Evolutionary conservation across 495 filamentous ascomycete species (phyloP), one percentile per base, ranked within the genome.

Genomic region (Neurospora sp.): DNA sequence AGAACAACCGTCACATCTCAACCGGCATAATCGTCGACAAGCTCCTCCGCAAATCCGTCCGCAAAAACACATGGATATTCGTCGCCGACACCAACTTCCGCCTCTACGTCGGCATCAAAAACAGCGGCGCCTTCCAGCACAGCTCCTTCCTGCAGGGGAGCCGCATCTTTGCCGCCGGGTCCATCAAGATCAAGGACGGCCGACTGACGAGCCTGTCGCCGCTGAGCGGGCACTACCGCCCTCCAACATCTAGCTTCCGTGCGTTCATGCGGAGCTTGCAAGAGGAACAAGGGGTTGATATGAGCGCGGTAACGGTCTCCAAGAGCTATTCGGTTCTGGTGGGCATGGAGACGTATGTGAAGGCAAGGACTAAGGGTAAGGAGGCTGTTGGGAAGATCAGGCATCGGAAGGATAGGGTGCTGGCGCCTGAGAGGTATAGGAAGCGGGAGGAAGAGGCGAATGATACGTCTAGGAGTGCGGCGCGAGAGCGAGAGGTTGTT

Each of bases 61-160:
- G 88, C 77, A 93, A 91, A 75, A 92, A 92, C 77, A 95, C 91
- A 39, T 97, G 94, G 94, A 95, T 97, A 49, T 97, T 96, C 77
- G 94, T 93, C 27, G 90, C 91, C 40, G 94, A 98, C 82, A 95
- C 93, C 0, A 91, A 89, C 3, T 95, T 93, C 77, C 89, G 95
- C 9, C 85, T 97, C 0, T 97, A 97, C 83, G 88, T 97, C 44
- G 94, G 93, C 62, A 96, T 98, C 81, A 97, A 98, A 77, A 90
- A 93, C 79, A 89, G 88, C 38, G 95, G 95, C 38, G 88, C 92
- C 9, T 98, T 98, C 78, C 95, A 97, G 77, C 95, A 98, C 82
- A 92, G 89, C 8, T 94, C 91, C 1, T 98, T 98, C 77, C 84
- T 98, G 3, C 91, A 93, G 69, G 95, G 95, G 16, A 86, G 87